Base-by-base conservation (phyloP, 148 eudicot species). In the Chenopodium formosanum region DNA sequence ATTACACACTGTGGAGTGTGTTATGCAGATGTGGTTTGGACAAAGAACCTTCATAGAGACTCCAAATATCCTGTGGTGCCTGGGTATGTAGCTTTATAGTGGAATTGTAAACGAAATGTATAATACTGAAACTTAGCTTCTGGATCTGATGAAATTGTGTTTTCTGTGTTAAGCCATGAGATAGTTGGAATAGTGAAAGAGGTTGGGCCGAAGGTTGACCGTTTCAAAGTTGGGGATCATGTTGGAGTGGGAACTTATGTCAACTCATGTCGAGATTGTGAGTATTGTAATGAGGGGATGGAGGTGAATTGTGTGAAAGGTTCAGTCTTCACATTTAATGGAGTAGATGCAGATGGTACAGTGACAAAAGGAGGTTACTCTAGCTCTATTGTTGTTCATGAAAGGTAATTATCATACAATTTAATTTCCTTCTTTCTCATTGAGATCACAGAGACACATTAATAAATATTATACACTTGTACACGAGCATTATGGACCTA, bases 1-100 rank as follows among this genome's bases (percentile, higher is more conserved):
- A 95, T 95, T 56, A 85, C 90, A 13, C 92, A 92, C 80, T 93
- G 98, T 86, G 98, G 99, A 79, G 88, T 95, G 40, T 95, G 97
- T 83, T 95, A 90, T 85, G 97, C 97, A 75, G 99, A 93, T 87
- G 94, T 95, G 75, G 70, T 65, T 31, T 92, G 97, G 97, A 90
- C 97, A 4, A 90, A 89, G 80, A 93, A 91, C 81, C 12, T 52
- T 46, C 56, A 68, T 64, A 89, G 87, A 29, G 88, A 86, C 74
- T 79, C 97, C 10, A 93, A 81, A 81, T 95, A 95, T 81, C 98
- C 98, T 46, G 69, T 95, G 27, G 97, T 93, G 70, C 98, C 97
- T 1, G 97, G 98, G 97, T 95, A 89, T 69, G 88, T 81, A 70
- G 7, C 64, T 76, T 74, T 40, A 52, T 70, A 40, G n/a, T 31